These are phyloP conservation scores for Sporothrix mexicana DNA, from an alignment of 2,329 filamentous ascomycete genomes.

Conservation along the genomic window DNA sequence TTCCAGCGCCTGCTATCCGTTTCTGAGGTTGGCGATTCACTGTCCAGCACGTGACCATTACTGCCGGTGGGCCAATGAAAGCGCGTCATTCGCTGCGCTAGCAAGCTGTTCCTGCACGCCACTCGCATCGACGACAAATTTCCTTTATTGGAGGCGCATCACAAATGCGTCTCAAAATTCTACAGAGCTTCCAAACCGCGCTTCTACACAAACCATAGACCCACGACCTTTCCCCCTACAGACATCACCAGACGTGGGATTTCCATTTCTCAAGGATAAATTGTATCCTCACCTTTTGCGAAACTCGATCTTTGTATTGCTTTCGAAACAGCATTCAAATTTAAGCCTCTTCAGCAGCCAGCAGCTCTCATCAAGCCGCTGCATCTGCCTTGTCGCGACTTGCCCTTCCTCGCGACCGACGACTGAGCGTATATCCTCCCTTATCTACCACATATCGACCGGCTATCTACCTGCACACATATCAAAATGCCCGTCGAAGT, in stretches of 20 bases:
- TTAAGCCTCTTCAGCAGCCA: neutral
- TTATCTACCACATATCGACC: neutral
- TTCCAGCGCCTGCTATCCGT: constrained; percentile 25
- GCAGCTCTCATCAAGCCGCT: neutral
- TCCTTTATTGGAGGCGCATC: constrained; percentile 31
- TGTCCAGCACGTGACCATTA: constrained; percentile 22
- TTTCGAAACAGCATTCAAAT: neutral
- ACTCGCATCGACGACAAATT: constrained; percentile 26
- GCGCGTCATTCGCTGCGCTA: constrained; percentile 33
- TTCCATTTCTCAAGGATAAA: neutral
- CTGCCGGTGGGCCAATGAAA: constrained; percentile 30
- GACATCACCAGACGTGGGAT: neutral
- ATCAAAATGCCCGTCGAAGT: constrained; percentile 77
- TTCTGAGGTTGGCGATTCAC: constrained; percentile 5
- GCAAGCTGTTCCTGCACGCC: constrained; percentile 12
- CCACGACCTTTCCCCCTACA: neutral
- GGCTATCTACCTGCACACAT: constrained; percentile 1
- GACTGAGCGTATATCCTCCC: neutral
- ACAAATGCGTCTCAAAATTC: constrained; percentile 28
- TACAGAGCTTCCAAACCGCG: constrained; percentile 15
- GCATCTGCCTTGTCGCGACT: constrained; percentile 17
- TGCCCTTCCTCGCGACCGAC: neutral
- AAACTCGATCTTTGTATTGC: too few relatives aligned
- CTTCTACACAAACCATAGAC: neutral
- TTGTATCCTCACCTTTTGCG: neutral